Conservation (phyloP, 169 alveolate species). For the Cryptosporidium canis region DNA sequence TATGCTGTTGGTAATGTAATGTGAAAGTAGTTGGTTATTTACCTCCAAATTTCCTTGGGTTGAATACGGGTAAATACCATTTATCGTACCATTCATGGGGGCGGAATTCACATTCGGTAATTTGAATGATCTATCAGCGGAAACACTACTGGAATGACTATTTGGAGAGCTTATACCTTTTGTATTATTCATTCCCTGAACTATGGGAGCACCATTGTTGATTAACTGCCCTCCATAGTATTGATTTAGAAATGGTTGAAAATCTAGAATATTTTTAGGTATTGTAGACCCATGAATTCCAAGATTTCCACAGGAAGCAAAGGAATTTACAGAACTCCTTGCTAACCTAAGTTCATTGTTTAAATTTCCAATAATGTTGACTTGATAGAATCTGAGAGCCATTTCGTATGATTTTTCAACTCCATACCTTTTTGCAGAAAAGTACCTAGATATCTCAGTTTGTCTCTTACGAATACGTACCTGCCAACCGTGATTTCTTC, state of each 20-base stretch:
- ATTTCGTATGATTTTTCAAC: slow-evolving; percentile 68
- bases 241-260: neutral
- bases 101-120: neutral
- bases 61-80: neutral
- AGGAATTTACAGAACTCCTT: neutral
- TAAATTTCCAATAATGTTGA: slow-evolving; percentile 39
- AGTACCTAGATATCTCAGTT: slow-evolving; percentile 57
- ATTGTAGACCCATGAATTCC: neutral
- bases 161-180: neutral
- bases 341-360: neutral
- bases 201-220: neutral
- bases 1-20: slow-evolving; percentile 10
- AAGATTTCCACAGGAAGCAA: neutral
- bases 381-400: slow-evolving; percentile 66
- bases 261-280: neutral
- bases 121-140: neutral
- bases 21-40: slow-evolving; percentile 20
- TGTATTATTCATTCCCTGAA: neutral
- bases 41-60: neutral
- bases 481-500: slow-evolving; percentile 73
- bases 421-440: slow-evolving; percentile 69
- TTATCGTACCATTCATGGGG: neutral
- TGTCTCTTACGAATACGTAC: slow-evolving; percentile 66
- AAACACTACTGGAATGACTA: neutral
- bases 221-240: neutral